Evolutionary conservation across 164 flowering plant genomes (phyloP).

Genomic region (Amborella trichopoda): DNA sequence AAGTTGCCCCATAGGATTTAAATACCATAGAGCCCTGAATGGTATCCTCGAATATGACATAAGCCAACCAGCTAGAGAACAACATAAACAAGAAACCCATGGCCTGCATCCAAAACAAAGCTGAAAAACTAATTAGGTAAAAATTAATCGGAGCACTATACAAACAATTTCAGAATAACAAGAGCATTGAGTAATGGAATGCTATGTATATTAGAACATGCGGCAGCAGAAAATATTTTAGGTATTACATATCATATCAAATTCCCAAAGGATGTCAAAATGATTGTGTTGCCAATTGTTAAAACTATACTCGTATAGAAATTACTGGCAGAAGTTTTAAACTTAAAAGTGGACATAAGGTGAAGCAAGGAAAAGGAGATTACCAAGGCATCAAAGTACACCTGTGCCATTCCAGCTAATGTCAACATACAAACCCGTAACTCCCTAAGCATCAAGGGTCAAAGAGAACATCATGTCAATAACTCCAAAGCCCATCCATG

Average conservation of each 20-base stretch:
- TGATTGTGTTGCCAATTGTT: too few species aligned
- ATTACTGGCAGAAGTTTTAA: too few species aligned
- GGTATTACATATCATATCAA: too few species aligned
- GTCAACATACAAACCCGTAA: conserved; percentile 42
- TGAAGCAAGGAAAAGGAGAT: conserved; percentile 8
- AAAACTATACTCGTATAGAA: too few species aligned
- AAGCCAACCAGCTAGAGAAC: conserved; percentile 91
- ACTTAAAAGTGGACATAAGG: too few species aligned
- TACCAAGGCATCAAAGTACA: conserved; percentile 85
- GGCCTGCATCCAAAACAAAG: conserved; percentile 42
- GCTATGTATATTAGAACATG: neutral
- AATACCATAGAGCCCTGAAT: conserved; percentile 51
- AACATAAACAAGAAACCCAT: conserved; percentile 64
- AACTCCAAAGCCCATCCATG: too few species aligned
- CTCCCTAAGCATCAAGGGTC: conserved; percentile 36
- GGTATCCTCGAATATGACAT: conserved; percentile 93
- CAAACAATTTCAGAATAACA: neutral
- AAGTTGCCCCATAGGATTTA: conserved; percentile 64
- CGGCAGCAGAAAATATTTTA: too few species aligned
- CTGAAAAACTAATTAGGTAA: neutral
- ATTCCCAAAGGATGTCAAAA: too few species aligned
- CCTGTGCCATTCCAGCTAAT: conserved; percentile 74
- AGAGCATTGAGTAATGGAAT: neutral
- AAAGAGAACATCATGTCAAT: conserved; percentile 2
- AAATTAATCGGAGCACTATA: neutral